A percentile compares a stretch with the other conserved stretches of the same genome.
Conservation (phyloP, 257 asterid genomes). For the Solanum dulcamara region DNA sequence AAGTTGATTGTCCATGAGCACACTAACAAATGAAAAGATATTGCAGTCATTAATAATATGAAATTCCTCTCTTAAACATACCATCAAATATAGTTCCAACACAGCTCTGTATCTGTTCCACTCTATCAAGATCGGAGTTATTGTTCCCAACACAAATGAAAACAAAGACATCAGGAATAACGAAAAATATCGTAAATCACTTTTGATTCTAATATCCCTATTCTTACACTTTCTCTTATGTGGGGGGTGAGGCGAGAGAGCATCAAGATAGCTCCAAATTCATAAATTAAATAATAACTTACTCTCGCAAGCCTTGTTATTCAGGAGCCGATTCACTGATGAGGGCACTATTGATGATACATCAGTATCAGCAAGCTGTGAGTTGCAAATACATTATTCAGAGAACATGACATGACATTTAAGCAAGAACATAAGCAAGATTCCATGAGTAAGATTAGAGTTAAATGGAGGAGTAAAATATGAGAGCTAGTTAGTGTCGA, state of each 20-base stretch:
- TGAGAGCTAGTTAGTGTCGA: neutral
- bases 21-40: too few relatives aligned
- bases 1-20: too few relatives aligned
- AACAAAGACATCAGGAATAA: neutral
- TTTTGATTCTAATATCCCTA: neutral
- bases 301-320: constrained; percentile 95
- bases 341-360: constrained; percentile 90
- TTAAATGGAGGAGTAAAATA: neutral
- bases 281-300: constrained; percentile 2
- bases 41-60: too few relatives aligned
- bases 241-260: neutral
- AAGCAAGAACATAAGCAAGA: too few relatives aligned
- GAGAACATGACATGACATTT: neutral
- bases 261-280: neutral
- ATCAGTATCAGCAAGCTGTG: constrained; percentile 81
- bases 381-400: constrained; percentile 7
- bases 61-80: too few relatives aligned
- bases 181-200: neutral
- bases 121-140: neutral
- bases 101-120: neutral
- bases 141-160: neutral
- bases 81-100: too few relatives aligned
- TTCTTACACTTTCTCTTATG: neutral
- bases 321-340: constrained; percentile 65
- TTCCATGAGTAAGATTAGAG: neutral